Evolutionary conservation across 768 basidiomycete genomes (phyloP).

Genomic region (Melanogaster broomeanus): DNA sequence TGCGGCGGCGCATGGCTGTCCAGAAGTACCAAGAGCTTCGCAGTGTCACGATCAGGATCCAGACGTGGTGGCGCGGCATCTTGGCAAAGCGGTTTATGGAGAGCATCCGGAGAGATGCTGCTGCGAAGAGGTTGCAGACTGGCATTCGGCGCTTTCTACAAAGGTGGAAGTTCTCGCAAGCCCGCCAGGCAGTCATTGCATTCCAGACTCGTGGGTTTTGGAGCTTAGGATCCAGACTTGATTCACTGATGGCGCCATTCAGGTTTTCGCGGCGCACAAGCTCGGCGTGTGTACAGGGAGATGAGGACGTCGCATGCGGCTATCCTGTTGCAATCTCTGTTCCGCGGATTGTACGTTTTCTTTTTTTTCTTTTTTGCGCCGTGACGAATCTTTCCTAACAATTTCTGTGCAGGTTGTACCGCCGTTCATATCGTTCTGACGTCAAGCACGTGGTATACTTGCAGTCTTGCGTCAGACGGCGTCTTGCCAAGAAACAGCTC

Average conservation of each 20-base stretch:
- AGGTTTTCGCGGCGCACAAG: constrained; percentile 78
- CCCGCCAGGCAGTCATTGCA: constrained; percentile 60
- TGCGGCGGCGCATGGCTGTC: constrained; percentile 82
- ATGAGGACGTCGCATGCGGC: constrained; percentile 63
- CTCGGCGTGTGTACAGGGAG: constrained; percentile 60
- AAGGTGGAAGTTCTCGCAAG: constrained; percentile 65
- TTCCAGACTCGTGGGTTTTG: constrained; percentile 82
- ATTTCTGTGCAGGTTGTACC: constrained; percentile 46
- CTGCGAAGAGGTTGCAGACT: constrained; percentile 77
- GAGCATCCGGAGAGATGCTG: constrained; percentile 67
- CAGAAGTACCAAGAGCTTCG: constrained; percentile 77
- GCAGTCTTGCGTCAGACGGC: constrained; percentile 91
- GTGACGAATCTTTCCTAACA: constrained; percentile 4
- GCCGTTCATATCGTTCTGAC: constrained; percentile 57
- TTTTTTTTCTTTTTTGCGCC: constrained; percentile 1
- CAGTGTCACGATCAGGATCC: constrained; percentile 76
- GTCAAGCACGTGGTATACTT: constrained; percentile 77
- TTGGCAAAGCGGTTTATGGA: constrained; percentile 72
- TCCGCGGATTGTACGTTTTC: constrained; percentile 83
- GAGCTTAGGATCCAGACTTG: neutral
- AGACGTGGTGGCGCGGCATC: constrained; percentile 94
- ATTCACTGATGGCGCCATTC: constrained; percentile 9
- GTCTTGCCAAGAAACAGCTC: constrained; percentile 83
- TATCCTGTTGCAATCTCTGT: constrained; percentile 72
- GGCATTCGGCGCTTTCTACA: constrained; percentile 73